Evolutionary conservation across 805 yeast species (phyloP).

Genomic region (Metschnikowia lachancei): DNA sequence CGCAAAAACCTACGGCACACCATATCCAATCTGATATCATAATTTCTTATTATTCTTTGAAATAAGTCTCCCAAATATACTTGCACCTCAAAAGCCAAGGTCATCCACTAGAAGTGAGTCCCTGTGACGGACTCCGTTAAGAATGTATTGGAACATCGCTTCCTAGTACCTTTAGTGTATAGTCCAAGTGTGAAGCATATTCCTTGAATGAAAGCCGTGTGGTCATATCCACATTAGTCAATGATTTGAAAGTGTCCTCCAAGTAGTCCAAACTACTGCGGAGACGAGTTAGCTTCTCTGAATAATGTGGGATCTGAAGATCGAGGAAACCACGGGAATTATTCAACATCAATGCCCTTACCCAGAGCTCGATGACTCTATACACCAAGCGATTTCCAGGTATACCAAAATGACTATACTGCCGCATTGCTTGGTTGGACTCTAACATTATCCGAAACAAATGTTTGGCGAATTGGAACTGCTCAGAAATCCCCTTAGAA

Average conservation of each 20-base stretch:
- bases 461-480: neutral
- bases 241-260: neutral
- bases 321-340: neutral
- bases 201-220: neutral
- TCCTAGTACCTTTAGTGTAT: neutral
- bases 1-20: too few species aligned
- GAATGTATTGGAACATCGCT: neutral
- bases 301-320: neutral
- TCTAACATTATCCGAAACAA: neutral
- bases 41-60: too few species aligned
- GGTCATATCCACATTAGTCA: neutral
- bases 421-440: neutral
- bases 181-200: neutral
- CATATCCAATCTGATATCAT: too few species aligned
- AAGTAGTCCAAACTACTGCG: neutral
- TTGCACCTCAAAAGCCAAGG: too few species aligned
- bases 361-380: neutral
- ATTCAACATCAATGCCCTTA: neutral
- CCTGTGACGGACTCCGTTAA: neutral
- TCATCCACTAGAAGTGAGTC: too few species aligned
- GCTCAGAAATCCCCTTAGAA: neutral
- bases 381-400: neutral
- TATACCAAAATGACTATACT: neutral
- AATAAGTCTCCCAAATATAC: too few species aligned
- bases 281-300: neutral